Evolutionary conservation across 2,329 filamentous ascomycete species (phyloP).

Genomic region (Teratosphaeria pseudoeucalypti): DNA sequence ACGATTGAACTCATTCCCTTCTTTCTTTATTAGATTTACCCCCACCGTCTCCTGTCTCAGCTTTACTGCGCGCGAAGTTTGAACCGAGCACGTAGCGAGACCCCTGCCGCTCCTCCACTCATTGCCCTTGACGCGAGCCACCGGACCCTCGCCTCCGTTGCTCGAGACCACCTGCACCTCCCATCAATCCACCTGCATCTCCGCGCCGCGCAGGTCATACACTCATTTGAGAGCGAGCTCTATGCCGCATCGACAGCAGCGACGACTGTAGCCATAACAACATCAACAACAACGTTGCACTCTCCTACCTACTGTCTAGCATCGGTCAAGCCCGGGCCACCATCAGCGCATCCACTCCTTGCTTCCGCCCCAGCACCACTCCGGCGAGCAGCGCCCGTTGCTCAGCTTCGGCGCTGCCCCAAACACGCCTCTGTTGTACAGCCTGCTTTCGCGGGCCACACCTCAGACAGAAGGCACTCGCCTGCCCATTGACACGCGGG

Average conservation of each 20-base stretch:
- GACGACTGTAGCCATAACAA: not conserved
- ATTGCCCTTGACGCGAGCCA: not conserved
- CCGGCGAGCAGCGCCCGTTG: not conserved
- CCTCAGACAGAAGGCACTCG: not conserved
- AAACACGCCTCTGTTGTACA: constrained; percentile 5
- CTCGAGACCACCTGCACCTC: not conserved
- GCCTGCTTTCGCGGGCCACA: not conserved
- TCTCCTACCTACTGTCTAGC: not conserved
- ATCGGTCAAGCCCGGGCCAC: not conserved
- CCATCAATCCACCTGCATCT: not conserved
- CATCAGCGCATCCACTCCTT: not conserved
- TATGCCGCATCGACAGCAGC: not conserved
- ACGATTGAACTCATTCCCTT: not conserved
- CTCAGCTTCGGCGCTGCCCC: not conserved
- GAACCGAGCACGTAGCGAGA: not conserved
- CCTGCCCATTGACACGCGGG: not conserved
- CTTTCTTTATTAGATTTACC: not conserved
- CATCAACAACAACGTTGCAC: not conserved
- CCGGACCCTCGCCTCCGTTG: not conserved
- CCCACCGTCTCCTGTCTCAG: not conserved
- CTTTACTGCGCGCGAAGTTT: not conserved
- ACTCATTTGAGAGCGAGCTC: not conserved
- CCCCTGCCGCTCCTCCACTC: not conserved
- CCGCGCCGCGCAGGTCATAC: not conserved
- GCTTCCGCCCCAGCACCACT: not conserved